phyloP scores from a whole-genome alignment of 2,329 filamentous ascomycete species.

The Kalmusia sp. region DNA sequence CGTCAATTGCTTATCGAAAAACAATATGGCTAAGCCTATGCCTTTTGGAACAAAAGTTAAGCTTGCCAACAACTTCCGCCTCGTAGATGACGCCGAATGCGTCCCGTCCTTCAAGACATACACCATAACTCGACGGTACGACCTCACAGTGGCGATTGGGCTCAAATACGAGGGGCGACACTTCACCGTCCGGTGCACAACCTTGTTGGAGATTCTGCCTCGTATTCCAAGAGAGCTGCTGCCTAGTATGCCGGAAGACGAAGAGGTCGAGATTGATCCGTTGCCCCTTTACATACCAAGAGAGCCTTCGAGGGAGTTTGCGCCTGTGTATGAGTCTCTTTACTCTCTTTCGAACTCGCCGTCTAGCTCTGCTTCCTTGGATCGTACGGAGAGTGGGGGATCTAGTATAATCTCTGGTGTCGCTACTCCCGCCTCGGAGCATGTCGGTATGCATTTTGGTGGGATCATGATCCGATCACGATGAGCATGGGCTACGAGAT shows the following conservation, averaged over 20 bases:
- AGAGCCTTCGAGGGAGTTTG: constrained; percentile 36
- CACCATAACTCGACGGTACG: constrained; percentile 39
- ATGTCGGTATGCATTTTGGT: not conserved
- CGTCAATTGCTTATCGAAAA: constrained; percentile 37
- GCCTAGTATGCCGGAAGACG: constrained; percentile 15
- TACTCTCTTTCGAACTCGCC: constrained; percentile 26
- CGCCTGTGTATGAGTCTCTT: constrained; percentile 40
- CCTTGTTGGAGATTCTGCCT: constrained; percentile 39
- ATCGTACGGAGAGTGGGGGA: constrained; percentile 11
- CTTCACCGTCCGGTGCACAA: constrained; percentile 35
- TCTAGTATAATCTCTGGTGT: constrained; percentile 19
- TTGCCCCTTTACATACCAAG: constrained; percentile 38
- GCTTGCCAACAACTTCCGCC: constrained; percentile 40
- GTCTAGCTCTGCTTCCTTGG: constrained; percentile 21
- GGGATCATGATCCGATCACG: not conserved
- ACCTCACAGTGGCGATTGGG: constrained; percentile 32
- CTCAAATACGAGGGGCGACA: constrained; percentile 34
- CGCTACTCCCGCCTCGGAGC: constrained; percentile 12
- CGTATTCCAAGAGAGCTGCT: constrained; percentile 23
- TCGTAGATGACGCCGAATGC: constrained; percentile 41
- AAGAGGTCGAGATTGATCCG: constrained; percentile 35
- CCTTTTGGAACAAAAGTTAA: constrained; percentile 26
- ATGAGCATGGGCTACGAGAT: not conserved
- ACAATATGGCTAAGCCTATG: constrained; percentile 29
- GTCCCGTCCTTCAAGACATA: constrained; percentile 46